Base-by-base conservation (phyloP, 2,329 filamentous ascomycete genomes). In the Exophiala sideris region DNA sequence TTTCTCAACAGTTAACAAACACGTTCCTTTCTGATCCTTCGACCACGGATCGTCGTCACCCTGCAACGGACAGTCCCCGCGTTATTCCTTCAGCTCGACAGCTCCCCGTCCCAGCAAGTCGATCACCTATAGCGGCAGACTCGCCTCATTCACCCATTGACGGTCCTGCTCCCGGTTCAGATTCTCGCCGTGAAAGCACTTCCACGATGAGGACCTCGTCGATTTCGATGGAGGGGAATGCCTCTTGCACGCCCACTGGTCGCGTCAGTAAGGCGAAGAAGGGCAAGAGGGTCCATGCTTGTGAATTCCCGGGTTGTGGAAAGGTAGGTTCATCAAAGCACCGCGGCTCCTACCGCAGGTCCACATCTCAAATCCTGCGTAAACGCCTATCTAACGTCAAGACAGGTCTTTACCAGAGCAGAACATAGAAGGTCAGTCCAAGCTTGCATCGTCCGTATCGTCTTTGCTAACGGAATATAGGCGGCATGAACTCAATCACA, bases 221-320 rank as follows among this genome's bases (percentile, higher is more conserved):
- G 38, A 59, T 61, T 36, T 56, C 61, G 33, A 52, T 64, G 36
- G 63, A 65, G 39, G 56, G 58, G 21, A 66, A 70, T 16, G 65
- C 75, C 45, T 72, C 72, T 50, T 77, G 76, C 54, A 78, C 76
- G 24, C 76, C 76, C 18, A 77, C 75, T 16, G 78, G 76, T 34
- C 72, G 76, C 47, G 71, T 78, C 60, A 78, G 76, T 67, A 78
- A 78, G 63, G 76, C 76, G 10, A 78, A 77, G 67, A 78, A 78
- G 64, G 76, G 76, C 29, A 78, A 78, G 64, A 72, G 74, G 48
- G 76, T 78, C 11, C 76, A 78, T 60, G 70, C 70, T 7, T 78
- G 76, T 61, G 69, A 75, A 53, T 75, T 67, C 55, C 72, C 73
- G 12, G 74, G 75, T 36, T 78, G 76, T 61, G 68, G 68, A 56